phyloP scores from a whole-genome alignment of 208 protist genomes.

The Entamoeba invadens region DNA sequence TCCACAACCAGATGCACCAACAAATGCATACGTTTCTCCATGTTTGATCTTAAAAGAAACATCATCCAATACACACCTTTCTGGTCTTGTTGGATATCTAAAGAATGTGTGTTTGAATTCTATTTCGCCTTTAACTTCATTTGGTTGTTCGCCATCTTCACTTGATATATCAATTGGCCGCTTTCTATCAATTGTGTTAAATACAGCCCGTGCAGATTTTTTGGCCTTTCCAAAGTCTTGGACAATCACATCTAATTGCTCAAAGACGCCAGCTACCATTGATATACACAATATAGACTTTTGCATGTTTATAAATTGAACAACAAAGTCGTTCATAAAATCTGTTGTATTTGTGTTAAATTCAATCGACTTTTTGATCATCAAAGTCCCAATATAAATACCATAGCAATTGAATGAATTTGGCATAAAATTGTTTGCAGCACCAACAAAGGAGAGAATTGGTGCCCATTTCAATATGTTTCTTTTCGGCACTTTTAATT shows the following conservation, averaged over 20 bases:
- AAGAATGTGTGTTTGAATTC: neutral
- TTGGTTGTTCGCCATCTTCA: neutral
- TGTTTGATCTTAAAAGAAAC: neutral
- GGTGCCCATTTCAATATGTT: neutral
- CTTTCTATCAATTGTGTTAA: neutral
- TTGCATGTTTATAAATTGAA: neutral
- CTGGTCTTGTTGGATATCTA: neutral
- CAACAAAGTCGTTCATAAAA: neutral
- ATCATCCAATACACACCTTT: neutral
- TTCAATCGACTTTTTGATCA: neutral
- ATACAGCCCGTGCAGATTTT: neutral
- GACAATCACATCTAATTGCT: neutral
- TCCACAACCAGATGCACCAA: constrained; percentile 68
- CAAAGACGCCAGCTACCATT: neutral
- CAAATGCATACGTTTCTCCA: constrained; percentile 64
- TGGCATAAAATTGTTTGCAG: neutral
- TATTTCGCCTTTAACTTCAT: neutral
- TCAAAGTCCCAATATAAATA: neutral
- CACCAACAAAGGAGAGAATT: neutral
- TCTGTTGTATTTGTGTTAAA: neutral
- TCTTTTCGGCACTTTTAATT: neutral
- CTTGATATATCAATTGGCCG: neutral
- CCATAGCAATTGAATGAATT: neutral
- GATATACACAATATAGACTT: neutral
- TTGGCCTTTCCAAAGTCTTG: neutral